phyloP scores from a whole-genome alignment of 495 filamentous ascomycete species.

The Lophiotrema nucula region DNA sequence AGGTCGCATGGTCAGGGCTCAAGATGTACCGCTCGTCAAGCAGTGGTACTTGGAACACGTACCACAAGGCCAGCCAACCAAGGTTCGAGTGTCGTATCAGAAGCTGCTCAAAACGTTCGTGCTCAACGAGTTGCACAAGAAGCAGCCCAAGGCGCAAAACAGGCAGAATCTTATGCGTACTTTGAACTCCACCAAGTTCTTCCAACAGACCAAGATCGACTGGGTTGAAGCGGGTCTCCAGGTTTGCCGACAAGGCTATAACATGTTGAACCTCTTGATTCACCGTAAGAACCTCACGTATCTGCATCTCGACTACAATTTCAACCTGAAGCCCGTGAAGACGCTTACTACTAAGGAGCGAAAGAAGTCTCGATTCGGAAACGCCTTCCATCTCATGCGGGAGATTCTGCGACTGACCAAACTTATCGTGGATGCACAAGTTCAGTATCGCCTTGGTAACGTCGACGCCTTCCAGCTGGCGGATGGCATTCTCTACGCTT shows the following conservation, averaged over 20 bases:
- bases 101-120: constrained; percentile 97
- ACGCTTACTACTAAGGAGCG: constrained; percentile 98
- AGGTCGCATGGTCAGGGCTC: constrained; percentile 95
- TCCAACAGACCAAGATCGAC: constrained; percentile 98
- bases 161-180: constrained; percentile 89
- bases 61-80: constrained; percentile 88
- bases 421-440: constrained; percentile 97
- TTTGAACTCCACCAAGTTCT: constrained; percentile 95
- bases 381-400: constrained; percentile 98
- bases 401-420: constrained; percentile 98
- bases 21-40: constrained; percentile 96
- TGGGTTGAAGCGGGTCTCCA: constrained; percentile 99
- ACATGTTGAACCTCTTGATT: constrained; percentile 98
- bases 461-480: constrained; percentile 99
- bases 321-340: constrained; percentile 99
- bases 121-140: constrained; percentile 94
- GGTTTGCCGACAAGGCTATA: constrained; percentile 97
- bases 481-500: constrained; percentile 97
- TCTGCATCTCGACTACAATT: constrained; percentile 98
- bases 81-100: constrained; percentile 98
- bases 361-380: constrained; percentile 99
- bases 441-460: constrained; percentile 96
- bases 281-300: constrained; percentile 99
- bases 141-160: constrained; percentile 88
- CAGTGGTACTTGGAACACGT: constrained; percentile 98